Evolutionary conservation across 495 filamentous ascomycete species (phyloP), one percentile per base, ranked within the genome.

Genomic region (Parmelia sp.): DNA sequence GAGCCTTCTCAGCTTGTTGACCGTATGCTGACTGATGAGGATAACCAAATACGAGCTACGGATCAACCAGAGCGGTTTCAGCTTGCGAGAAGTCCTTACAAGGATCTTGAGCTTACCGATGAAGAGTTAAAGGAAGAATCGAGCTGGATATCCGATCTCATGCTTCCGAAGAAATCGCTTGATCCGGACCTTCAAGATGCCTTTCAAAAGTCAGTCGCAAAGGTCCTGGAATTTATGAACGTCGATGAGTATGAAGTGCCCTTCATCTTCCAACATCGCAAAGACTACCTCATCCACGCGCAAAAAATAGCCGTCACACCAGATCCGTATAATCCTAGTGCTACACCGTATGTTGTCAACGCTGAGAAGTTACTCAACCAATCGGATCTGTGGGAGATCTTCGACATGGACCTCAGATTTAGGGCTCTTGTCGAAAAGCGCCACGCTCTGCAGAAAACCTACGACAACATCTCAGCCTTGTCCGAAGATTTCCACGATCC

Each of bases 51-150:
- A 62, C 89, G 94, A 21, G 79, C 84, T 58, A 83, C 82, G 19
- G 94, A 98, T 73, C 87, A 96, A 64, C 95, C 94, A 4, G 94
- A 98, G 75, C 86, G 94, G 62, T 94, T 96, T 75, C 94, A 98
- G 71, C 80, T 97, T 47, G 88, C 92, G 35, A 86, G 94, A 65
- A 90, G 90, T 72, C 89, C 90, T 9, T 97, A 94, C 77, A 85
- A 86, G 62, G 81, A 91, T 68, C 78, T 93, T 4, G 80, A 86
- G 25, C 79, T 95, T 37, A 81, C 87, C 1, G 85, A 90, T 39
- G 89, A 96, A 42, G 86, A 95, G 66, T 87, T 90, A 76, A 86
- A 84, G 60, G 92, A 97, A 71, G 94, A 98, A 73, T 87, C 90
- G 7, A 79, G 83, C 19, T 97, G 92, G 93, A 95, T 98, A 62